Percentiles rank a stretch among this genome's conserved stretches.
Conservation (phyloP, 495 filamentous ascomycete species). For the Parathielavia hyrcaniae region DNA sequence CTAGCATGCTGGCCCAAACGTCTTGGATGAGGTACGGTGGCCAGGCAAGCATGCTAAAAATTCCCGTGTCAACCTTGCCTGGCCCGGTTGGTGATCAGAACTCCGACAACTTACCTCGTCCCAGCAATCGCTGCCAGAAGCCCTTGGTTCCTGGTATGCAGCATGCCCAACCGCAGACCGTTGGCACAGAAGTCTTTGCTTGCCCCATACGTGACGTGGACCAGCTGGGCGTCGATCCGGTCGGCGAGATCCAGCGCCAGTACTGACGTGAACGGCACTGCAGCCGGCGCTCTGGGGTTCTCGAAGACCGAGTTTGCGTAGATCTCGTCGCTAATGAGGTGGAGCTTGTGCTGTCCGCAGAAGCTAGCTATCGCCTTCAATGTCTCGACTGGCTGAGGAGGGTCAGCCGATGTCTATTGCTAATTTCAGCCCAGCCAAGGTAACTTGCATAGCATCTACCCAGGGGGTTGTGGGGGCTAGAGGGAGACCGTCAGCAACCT, state of each 20-base stretch:
- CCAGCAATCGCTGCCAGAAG: slow-evolving; percentile 11
- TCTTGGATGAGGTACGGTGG: slow-evolving; percentile 22
- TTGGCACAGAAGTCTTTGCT: slow-evolving; percentile 42
- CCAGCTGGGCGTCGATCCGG: slow-evolving; percentile 30
- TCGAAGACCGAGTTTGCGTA: slow-evolving; percentile 31
- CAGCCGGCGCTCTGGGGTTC: slow-evolving; percentile 11
- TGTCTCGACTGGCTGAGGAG: slow-evolving; percentile 12
- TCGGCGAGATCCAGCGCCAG: slow-evolving; percentile 30
- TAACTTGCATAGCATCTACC: slow-evolving; percentile 27
- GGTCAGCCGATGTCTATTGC: not conserved
- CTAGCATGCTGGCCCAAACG: slow-evolving; percentile 34
- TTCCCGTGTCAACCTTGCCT: no score
- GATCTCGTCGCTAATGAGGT: slow-evolving; percentile 34
- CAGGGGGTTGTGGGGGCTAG: slow-evolving; percentile 32
- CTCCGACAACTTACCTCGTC: slow-evolving; percentile 23
- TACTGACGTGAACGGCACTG: slow-evolving; percentile 32
- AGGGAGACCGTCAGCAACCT: not conserved
- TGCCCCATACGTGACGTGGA: slow-evolving; percentile 43
- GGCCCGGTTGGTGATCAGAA: no score
- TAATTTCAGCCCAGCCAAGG: no score
- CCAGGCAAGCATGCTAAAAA: slow-evolving; percentile 24
- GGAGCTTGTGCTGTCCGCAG: slow-evolving; percentile 26
- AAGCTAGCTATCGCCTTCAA: slow-evolving; percentile 20
- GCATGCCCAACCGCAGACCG: slow-evolving; percentile 37
- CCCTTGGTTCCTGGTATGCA: slow-evolving; percentile 25